Percentiles rank a stretch among this genome's conserved stretches.
phyloP scores from a whole-genome alignment of 345 rosid species.

The Aethionema arabicum region DNA sequence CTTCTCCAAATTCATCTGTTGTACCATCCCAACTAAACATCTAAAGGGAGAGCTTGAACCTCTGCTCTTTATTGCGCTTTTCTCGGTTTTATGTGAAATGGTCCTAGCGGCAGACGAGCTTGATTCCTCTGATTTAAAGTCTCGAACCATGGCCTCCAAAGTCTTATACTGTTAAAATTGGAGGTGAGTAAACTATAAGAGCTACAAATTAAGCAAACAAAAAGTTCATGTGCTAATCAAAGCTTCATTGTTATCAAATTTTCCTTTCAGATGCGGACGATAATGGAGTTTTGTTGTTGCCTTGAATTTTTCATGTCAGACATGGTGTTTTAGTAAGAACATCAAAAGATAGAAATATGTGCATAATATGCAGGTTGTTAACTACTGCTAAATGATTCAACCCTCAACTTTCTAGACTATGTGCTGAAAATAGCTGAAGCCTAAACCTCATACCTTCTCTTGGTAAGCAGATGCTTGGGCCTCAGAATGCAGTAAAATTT shows the following conservation, averaged over 20 bases:
- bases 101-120: constrained; percentile 43
- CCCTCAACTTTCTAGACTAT: background rate
- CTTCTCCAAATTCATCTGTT: constrained; percentile 79
- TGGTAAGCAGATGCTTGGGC: constrained; percentile 86
- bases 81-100: constrained; percentile 51
- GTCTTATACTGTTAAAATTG: constrained; percentile 64
- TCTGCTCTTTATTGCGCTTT: constrained; percentile 54
- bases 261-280: constrained; percentile 12
- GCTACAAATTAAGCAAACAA: constrained; percentile 10
- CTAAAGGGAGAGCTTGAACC: constrained; percentile 95
- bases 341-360: constrained; percentile 14
- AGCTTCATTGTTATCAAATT: constrained; percentile 5
- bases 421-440: constrained; percentile 11
- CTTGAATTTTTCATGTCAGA: background rate
- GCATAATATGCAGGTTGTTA: background rate
- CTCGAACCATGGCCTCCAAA: constrained; percentile 74
- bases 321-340: constrained; percentile 11
- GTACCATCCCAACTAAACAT: constrained; percentile 84
- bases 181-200: constrained; percentile 21
- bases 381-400: constrained; percentile 11
- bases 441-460: constrained; percentile 62
- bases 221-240: constrained; percentile 14
- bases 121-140: constrained; percentile 52
- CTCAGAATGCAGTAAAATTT: constrained; percentile 81
- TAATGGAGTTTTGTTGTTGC: background rate